A percentile compares a stretch with the other conserved stretches of the same genome.
These are phyloP conservation scores for Lycium barbarum DNA, from an alignment of 257 asterid species.

Conservation along the genomic window DNA sequence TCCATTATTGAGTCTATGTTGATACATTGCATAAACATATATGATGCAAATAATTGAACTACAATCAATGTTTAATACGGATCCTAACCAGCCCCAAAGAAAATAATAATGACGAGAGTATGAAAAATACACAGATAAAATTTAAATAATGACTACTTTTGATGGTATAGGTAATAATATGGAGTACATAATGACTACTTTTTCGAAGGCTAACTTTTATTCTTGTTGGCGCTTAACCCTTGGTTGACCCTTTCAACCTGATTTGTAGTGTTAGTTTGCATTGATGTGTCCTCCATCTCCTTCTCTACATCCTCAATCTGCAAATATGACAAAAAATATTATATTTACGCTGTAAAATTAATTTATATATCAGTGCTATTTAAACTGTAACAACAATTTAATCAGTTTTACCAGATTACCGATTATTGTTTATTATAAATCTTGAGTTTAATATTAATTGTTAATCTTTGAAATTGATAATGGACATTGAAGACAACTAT, in stretches of 20 bases:
- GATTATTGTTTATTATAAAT: background rate
- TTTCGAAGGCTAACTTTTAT: background rate
- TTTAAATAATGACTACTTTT: background rate
- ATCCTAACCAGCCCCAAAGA: background rate
- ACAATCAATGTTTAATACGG: background rate
- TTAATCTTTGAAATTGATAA: background rate
- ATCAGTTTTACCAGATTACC: no score
- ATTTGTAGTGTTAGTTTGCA: background rate
- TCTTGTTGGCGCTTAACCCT: background rate
- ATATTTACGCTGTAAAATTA: background rate
- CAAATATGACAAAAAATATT: background rate
- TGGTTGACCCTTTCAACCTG: background rate
- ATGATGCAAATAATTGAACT: background rate
- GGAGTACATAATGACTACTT: background rate
- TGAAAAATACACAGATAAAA: background rate
- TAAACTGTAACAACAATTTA: background rate
- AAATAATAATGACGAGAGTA: background rate
- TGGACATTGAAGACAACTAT: background rate
- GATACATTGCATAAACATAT: background rate
- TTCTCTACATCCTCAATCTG: constrained; percentile 35
- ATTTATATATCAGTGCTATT: background rate
- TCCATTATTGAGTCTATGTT: background rate
- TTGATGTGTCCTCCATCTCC: constrained; percentile 28
- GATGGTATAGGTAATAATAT: no score
- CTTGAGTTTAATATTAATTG: background rate